Conservation (phyloP, 495 filamentous ascomycete genomes). For the Amorphotheca resinae region DNA sequence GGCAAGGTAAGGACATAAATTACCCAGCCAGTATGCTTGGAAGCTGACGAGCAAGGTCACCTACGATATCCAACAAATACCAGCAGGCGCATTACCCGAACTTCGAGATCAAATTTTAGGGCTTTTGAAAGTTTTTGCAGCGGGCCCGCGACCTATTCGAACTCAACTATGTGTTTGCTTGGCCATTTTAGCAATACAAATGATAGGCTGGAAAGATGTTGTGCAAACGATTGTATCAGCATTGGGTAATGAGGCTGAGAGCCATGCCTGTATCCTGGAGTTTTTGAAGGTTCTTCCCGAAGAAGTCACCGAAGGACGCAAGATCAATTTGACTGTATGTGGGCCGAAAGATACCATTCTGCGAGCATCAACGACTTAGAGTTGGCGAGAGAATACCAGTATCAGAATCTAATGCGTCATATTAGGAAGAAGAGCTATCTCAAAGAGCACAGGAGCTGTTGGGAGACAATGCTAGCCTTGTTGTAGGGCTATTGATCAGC, state of each 20-base stretch:
- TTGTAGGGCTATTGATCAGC: constrained; percentile 70
- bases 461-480: constrained; percentile 76
- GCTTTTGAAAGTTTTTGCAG: constrained; percentile 63
- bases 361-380: constrained; percentile 28
- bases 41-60: constrained; percentile 44
- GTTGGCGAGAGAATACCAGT: constrained; percentile 30
- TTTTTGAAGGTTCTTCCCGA: constrained; percentile 94
- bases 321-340: constrained; percentile 97
- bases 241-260: constrained; percentile 64
- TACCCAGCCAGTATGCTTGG: neutral
- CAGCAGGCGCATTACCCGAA: constrained; percentile 53
- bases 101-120: constrained; percentile 73
- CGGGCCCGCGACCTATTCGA: constrained; percentile 80
- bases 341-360: constrained; percentile 42
- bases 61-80: constrained; percentile 78
- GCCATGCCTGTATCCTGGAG: constrained; percentile 75
- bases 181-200: constrained; percentile 89
- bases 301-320: constrained; percentile 97
- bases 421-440: constrained; percentile 84
- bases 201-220: constrained; percentile 93
- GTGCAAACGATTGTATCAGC: constrained; percentile 63
- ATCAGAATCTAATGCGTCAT: constrained; percentile 41
- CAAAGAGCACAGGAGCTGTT: constrained; percentile 75
- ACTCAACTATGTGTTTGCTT: constrained; percentile 92
- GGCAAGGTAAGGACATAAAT: constrained; percentile 68